phyloP scores from a whole-genome alignment of 352 stramenopile species.

The Aphanomyces astaci region DNA sequence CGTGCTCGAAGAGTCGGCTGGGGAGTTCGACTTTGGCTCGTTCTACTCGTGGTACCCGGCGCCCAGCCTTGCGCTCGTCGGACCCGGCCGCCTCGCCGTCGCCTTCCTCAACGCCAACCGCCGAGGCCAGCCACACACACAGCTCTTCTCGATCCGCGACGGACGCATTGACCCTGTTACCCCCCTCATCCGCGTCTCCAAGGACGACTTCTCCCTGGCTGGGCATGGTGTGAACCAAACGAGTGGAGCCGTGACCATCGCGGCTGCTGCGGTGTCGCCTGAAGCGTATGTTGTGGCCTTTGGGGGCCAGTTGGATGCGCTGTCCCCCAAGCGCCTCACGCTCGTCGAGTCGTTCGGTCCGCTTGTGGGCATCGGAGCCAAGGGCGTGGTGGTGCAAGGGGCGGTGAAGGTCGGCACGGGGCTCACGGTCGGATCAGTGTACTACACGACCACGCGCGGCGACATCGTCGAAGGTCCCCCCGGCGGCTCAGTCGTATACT shows the following conservation, averaged over 20 bases:
- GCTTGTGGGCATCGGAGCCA: slow-evolving; percentile 42
- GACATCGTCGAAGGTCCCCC: slow-evolving; percentile 26
- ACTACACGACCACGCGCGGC: slow-evolving; percentile 57
- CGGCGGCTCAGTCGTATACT: slow-evolving; percentile 25
- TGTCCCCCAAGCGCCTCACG: slow-evolving; percentile 35
- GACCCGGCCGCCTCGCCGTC: slow-evolving; percentile 46
- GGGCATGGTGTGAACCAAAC: background rate
- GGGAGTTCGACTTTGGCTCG: slow-evolving; percentile 37
- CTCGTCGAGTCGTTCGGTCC: slow-evolving; percentile 40
- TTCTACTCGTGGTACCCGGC: slow-evolving; percentile 36
- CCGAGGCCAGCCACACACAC: slow-evolving; percentile 28
- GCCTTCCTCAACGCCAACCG: slow-evolving; percentile 53
- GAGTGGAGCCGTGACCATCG: slow-evolving; percentile 30
- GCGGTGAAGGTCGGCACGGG: slow-evolving; percentile 4
- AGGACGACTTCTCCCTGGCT: slow-evolving; percentile 31
- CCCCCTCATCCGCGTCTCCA: slow-evolving; percentile 37
- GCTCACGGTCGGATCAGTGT: slow-evolving; percentile 31
- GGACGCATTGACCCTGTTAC: slow-evolving; percentile 39
- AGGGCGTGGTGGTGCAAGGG: slow-evolving; percentile 34
- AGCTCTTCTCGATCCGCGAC: slow-evolving; percentile 27
- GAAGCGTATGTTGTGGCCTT: slow-evolving; percentile 44
- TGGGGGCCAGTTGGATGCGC: slow-evolving; percentile 33
- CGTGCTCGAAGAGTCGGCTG: slow-evolving; percentile 37
- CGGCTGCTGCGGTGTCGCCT: slow-evolving; percentile 34
- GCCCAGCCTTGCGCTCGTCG: slow-evolving; percentile 34